phyloP scores from a whole-genome alignment of 2,329 filamentous ascomycete genomes.

The Penicillium sp. region DNA sequence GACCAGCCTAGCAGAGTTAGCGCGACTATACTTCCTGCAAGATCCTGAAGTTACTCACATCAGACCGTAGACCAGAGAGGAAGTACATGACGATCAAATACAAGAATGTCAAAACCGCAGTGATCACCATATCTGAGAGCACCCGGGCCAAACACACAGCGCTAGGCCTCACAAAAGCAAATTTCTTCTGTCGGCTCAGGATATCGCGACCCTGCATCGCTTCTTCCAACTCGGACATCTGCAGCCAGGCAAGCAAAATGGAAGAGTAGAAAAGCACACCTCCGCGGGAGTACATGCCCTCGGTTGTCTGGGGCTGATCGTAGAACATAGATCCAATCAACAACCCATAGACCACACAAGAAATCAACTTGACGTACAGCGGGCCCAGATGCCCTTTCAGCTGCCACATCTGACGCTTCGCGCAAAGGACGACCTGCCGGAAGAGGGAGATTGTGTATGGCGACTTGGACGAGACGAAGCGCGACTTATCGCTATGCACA shows the following conservation, averaged over 20 bases:
- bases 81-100: slow-evolving; percentile 57
- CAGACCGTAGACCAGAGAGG: slow-evolving; percentile 38
- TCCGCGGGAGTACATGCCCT: slow-evolving; percentile 51
- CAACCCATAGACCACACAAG: slow-evolving; percentile 59
- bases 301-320: slow-evolving; percentile 47
- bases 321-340: slow-evolving; percentile 70
- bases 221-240: slow-evolving; percentile 65
- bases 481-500: slow-evolving; percentile 49
- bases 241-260: slow-evolving; percentile 56
- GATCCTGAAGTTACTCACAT: slow-evolving; percentile 13
- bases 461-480: slow-evolving; percentile 52
- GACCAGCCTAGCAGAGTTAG: slow-evolving; percentile 37
- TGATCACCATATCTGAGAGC: slow-evolving; percentile 48
- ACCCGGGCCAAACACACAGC: slow-evolving; percentile 52
- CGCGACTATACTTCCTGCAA: background rate
- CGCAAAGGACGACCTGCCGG: slow-evolving; percentile 52
- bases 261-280: slow-evolving; percentile 56
- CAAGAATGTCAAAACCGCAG: slow-evolving; percentile 45
- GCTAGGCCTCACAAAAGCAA: slow-evolving; percentile 55
- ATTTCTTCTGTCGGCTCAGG: slow-evolving; percentile 55
- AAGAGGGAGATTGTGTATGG: slow-evolving; percentile 65
- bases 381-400: slow-evolving; percentile 61
- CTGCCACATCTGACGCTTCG: slow-evolving; percentile 64
- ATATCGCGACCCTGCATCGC: slow-evolving; percentile 62
- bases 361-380: slow-evolving; percentile 64